phyloP scores from a whole-genome alignment of 148 eudicot species.

The Fagopyrum homotropicum region DNA sequence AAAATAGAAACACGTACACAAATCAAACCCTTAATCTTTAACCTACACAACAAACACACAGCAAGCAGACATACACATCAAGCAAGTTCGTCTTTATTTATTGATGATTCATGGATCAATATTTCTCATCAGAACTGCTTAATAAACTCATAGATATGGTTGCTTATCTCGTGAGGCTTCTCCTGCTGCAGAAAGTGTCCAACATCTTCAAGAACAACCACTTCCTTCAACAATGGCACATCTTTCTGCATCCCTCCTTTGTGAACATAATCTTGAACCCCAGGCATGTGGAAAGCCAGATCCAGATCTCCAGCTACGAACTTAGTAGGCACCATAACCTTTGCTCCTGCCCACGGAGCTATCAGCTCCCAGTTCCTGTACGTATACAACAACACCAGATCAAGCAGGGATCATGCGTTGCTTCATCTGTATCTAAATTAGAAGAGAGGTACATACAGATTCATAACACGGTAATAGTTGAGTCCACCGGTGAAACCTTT shows the following conservation, averaged over 20 bases:
- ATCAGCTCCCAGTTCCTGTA: slow-evolving; percentile 52
- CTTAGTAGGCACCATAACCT: slow-evolving; percentile 50
- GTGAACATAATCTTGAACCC: slow-evolving; percentile 36
- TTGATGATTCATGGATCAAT: not conserved
- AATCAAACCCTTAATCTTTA: too few relatives aligned
- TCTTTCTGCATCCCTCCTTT: slow-evolving; percentile 36
- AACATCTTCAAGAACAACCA: slow-evolving; percentile 49
- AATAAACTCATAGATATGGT: slow-evolving; percentile 45
- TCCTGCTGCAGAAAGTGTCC: slow-evolving; percentile 57
- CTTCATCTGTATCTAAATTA: not conserved
- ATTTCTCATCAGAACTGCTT: slow-evolving; percentile 23
- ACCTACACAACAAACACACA: too few relatives aligned
- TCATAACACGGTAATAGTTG: slow-evolving; percentile 26
- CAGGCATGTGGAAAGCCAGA: slow-evolving; percentile 31
- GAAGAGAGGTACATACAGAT: slow-evolving; percentile 9
- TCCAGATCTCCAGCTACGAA: slow-evolving; percentile 52
- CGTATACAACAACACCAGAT: not conserved
- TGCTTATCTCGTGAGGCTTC: slow-evolving; percentile 42
- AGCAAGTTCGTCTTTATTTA: not conserved
- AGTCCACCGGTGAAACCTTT: slow-evolving; percentile 27
- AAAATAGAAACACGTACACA: too few relatives aligned
- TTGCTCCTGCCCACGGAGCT: slow-evolving; percentile 43
- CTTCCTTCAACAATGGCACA: slow-evolving; percentile 50
- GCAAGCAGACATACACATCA: too few relatives aligned
- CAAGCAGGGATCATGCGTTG: not conserved